Evolutionary conservation across 805 yeast species (phyloP).

Genomic region (Yarrowia deformans): DNA sequence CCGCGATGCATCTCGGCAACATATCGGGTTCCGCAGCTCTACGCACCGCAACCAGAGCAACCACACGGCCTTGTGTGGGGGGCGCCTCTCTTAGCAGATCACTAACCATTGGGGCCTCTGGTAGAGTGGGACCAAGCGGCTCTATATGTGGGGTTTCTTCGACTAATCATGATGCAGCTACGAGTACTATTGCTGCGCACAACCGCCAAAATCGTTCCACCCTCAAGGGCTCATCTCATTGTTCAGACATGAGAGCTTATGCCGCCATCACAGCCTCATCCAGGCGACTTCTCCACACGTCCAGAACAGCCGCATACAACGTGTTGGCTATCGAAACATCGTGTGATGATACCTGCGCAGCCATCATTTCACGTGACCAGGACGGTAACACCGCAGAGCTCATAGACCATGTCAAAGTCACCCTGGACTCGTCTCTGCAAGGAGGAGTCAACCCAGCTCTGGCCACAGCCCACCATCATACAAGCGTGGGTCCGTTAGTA

Average conservation of each 20-base stretch:
- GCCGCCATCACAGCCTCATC: background rate
- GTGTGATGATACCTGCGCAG: slow-evolving; percentile 94
- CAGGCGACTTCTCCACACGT: background rate
- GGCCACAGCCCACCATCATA: slow-evolving; percentile 82
- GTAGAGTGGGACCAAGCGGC: background rate
- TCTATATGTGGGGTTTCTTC: slow-evolving; percentile 4
- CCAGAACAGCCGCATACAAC: slow-evolving; percentile 39
- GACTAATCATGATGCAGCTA: too few relatives aligned
- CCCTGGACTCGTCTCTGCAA: slow-evolving; percentile 66
- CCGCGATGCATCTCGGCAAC: slow-evolving; percentile 14
- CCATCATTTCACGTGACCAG: slow-evolving; percentile 64
- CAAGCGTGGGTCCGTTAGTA: slow-evolving; percentile 61
- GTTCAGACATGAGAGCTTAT: background rate
- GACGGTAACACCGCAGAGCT: slow-evolving; percentile 55
- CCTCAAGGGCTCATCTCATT: background rate
- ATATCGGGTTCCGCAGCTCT: background rate
- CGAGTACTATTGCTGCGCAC: too few relatives aligned
- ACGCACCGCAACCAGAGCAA: background rate
- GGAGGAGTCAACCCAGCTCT: slow-evolving; percentile 92
- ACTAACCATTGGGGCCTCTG: background rate
- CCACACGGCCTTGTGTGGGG: background rate
- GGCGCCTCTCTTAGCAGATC: background rate
- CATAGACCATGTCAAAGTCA: slow-evolving; percentile 65
- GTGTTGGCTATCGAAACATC: slow-evolving; percentile 91
- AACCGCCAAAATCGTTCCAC: background rate